Conservation (phyloP, 2,329 filamentous ascomycete species). For the Curvularia lunata region DNA sequence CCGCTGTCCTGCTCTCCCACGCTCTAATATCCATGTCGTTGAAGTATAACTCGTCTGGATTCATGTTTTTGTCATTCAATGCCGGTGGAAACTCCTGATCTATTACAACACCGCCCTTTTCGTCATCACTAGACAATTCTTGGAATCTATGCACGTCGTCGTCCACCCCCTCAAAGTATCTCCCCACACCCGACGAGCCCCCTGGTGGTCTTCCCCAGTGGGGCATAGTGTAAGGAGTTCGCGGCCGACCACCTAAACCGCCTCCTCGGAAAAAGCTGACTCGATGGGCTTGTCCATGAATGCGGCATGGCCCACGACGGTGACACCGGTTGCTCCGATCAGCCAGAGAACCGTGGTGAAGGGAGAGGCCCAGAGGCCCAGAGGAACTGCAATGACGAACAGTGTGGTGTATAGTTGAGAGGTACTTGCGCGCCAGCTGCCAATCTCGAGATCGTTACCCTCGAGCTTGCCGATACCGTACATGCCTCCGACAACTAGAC, state of each 20-base stretch:
- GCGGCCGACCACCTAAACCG: conserved; percentile 99
- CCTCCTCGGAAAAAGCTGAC: conserved; percentile 99
- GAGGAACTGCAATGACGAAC: conserved; percentile 79
- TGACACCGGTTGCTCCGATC: conserved; percentile 91
- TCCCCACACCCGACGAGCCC: conserved; percentile 62
- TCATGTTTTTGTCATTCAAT: conserved; percentile 42
- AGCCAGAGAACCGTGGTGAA: conserved; percentile 90
- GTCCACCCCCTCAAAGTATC: conserved; percentile 56
- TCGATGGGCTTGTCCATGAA: conserved; percentile 99
- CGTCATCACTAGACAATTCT: conserved; percentile 66
- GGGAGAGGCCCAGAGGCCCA: conserved; percentile 84
- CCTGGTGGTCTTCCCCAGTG: conserved; percentile 99
- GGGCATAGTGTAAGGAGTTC: conserved; percentile 91
- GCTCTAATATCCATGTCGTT: conserved; percentile 56
- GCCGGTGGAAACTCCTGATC: conserved; percentile 48
- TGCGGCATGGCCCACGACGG: conserved; percentile 91
- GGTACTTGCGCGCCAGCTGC: conserved; percentile 79
- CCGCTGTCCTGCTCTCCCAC: conserved; percentile 48
- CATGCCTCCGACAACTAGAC: conserved; percentile 84
- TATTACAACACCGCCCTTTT: conserved; percentile 55
- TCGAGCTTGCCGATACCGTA: conserved; percentile 90
- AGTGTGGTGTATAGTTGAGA: conserved; percentile 94
- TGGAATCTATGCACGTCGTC: conserved; percentile 63
- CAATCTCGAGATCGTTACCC: conserved; percentile 86
- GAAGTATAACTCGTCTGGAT: conserved; percentile 57